A percentile compares a stretch with the other conserved stretches of the same genome.
Evolutionary conservation across 495 filamentous ascomycete genomes (phyloP).

Genomic region (Annulohypoxylon moriforme): DNA sequence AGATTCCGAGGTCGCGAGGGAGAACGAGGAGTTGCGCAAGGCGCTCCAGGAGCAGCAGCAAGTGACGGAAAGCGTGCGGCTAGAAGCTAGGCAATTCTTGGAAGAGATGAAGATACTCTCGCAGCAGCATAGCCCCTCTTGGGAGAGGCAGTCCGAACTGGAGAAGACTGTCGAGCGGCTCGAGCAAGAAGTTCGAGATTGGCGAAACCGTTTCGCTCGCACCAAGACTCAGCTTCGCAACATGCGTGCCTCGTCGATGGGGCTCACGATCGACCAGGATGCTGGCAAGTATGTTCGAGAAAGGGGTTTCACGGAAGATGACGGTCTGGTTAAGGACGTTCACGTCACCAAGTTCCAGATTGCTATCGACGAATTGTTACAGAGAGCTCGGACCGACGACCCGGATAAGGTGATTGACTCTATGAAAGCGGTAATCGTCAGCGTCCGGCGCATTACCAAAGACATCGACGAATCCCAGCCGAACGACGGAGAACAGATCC

Average conservation of each 20-base stretch:
- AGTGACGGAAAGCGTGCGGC: conserved; percentile 89
- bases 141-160: conserved; percentile 84
- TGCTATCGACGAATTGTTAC: conserved; percentile 91
- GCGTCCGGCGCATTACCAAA: conserved; percentile 81
- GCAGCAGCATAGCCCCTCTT: conserved; percentile 77
- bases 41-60: conserved; percentile 79
- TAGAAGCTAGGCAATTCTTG: conserved; percentile 84
- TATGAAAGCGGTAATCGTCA: conserved; percentile 83
- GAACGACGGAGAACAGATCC: conserved; percentile 57
- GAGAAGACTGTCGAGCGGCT: conserved; percentile 76
- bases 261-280: conserved; percentile 74
- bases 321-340: conserved; percentile 87
- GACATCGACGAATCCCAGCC: conserved; percentile 73
- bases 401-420: conserved; percentile 77
- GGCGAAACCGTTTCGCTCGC: conserved; percentile 88
- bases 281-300: conserved; percentile 72
- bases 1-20: conserved; percentile 73
- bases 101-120: conserved; percentile 90
- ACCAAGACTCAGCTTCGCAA: conserved; percentile 86
- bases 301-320: conserved; percentile 73
- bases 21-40: conserved; percentile 76
- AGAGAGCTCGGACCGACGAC: conserved; percentile 75
- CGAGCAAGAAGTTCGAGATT: conserved; percentile 84
- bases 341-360: conserved; percentile 96
- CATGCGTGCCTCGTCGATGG: conserved; percentile 82